Percentiles rank a stretch among this genome's conserved stretches.
Conservation (phyloP, 2,329 filamentous ascomycete species). For the Hypoxylon sp. region DNA sequence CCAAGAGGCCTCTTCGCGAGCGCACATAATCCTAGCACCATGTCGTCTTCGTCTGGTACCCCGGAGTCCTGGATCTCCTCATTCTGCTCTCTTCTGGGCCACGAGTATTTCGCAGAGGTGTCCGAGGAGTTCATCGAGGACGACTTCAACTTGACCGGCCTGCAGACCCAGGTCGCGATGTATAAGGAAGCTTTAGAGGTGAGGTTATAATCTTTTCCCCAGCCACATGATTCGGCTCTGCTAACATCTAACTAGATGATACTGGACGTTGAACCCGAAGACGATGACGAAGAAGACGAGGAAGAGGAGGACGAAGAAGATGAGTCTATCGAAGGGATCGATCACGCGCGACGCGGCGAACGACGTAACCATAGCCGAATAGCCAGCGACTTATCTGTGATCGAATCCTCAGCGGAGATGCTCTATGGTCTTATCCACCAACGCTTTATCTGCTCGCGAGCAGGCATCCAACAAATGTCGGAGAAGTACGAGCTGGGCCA, state of each 20-base stretch:
- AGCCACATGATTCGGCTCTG: background rate
- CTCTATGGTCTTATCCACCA: constrained; percentile 98
- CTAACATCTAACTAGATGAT: constrained; percentile 77
- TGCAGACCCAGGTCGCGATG: constrained; percentile 96
- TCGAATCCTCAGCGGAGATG: constrained; percentile 97
- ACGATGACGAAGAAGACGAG: constrained; percentile 88
- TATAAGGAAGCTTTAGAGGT: constrained; percentile 98
- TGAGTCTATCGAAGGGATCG: constrained; percentile 74
- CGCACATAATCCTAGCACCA: constrained; percentile 51
- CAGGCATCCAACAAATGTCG: constrained; percentile 98
- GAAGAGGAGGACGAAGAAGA: constrained; percentile 80
- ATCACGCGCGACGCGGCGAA: constrained; percentile 68
- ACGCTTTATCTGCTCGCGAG: constrained; percentile 95
- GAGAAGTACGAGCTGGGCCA: constrained; percentile 98
- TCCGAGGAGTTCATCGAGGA: constrained; percentile 99
- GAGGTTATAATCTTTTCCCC: constrained; percentile 39
- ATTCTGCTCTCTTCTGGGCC: constrained; percentile 93
- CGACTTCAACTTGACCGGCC: constrained; percentile 97
- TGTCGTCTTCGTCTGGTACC: constrained; percentile 72
- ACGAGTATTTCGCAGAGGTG: constrained; percentile 99
- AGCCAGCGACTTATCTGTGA: constrained; percentile 92
- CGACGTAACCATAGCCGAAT: constrained; percentile 85
- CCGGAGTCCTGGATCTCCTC: constrained; percentile 97
- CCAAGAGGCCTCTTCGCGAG: background rate
- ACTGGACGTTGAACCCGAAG: constrained; percentile 95